These are phyloP conservation scores for Diplotaxis tenuifolia DNA, from an alignment of 345 rosid genomes.

Conservation along the genomic window DNA sequence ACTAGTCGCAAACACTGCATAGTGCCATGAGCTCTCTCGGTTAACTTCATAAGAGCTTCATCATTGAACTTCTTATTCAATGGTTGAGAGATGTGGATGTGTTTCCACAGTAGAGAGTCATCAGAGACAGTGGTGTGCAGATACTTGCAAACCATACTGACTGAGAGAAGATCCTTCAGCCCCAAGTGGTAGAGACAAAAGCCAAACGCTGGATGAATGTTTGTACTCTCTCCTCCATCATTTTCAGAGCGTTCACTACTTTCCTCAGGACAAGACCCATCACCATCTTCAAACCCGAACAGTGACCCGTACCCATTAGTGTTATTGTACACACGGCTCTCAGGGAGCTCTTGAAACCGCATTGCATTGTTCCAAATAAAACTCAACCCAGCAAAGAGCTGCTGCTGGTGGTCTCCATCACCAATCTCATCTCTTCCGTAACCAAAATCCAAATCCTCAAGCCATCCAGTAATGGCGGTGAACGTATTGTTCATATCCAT, in stretches of 20 bases:
- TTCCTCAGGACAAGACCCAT: conserved; percentile 24
- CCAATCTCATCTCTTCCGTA: conserved; percentile 44
- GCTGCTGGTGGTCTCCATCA: conserved; percentile 51
- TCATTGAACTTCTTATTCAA: conserved; percentile 84
- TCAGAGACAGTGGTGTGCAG: conserved; percentile 48
- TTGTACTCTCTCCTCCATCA: conserved; percentile 39
- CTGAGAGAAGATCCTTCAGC: conserved; percentile 67
- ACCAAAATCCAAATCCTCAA: conserved; percentile 77
- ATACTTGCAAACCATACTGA: conserved; percentile 67
- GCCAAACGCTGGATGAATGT: conserved; percentile 55
- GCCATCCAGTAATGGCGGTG: conserved; percentile 83
- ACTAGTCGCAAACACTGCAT: conserved; percentile 76
- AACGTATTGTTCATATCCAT: conserved; percentile 72
- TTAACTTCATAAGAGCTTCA: conserved; percentile 61
- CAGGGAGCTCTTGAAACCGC: conserved; percentile 56
- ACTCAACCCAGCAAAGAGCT: conserved; percentile 74
- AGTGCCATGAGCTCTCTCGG: conserved; percentile 71
- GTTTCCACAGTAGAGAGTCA: conserved; percentile 77
- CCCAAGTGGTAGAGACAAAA: conserved; percentile 66
- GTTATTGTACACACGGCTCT: conserved; percentile 22
- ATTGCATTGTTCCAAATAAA: conserved; percentile 77
- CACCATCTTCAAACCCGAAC: conserved; percentile 31
- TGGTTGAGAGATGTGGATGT: conserved; percentile 70
- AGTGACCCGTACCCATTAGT: conserved; percentile 6
- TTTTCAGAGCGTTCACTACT: conserved; percentile 24